Evolutionary conservation across 1,284 basidiomycete species (phyloP), one percentile per base, ranked within the genome.

Genomic region (Sparassis latifolia): DNA sequence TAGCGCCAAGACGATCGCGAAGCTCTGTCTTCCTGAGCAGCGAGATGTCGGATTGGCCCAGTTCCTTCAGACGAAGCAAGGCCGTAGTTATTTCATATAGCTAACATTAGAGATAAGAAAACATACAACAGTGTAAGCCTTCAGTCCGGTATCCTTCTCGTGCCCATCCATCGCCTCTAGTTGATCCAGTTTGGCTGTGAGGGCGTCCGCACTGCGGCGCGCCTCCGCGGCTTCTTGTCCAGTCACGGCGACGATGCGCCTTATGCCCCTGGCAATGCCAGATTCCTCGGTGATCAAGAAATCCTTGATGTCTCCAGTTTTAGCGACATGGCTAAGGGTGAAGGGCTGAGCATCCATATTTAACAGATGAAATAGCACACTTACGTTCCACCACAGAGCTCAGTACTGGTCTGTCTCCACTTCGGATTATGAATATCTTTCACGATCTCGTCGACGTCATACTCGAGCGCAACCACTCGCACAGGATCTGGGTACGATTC

Each of bases 401-500:
- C 97, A 58, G 97, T 82, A 67, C 90, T 94, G 5, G 95, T 97
- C 30, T 71, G 72, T 43, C 88, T 74, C 96, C 96, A 99, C 70
- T 89, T 91, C 4, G 86, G 80, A 70, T 96, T 94, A 61, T 86
- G 80, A 33, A 97, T 77, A 60, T 98, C 90, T 61, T 79, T 75
- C 40, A 82, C 74, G 52, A 99, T 93, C 51, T 95, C 91, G 48
- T 95, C 86, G 9, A 97, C 78, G 56, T 87, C 82, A 64, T 80
- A 93, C 64, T 91, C 93, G 41, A 99, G 75, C 7, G 90, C 82
- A 10, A 99, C 97, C 1, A 99, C 93, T 42, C 96, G 80, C 20
- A 99, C 96, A 2, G 96, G 96, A 69, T 99, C 95, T 3, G 96
- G 96, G 67, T 99, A 99, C 2, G 91, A 80, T 72, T 99, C 96